phyloP scores from a whole-genome alignment of 495 filamentous ascomycete species.

The Beverwykella pulmonaria region DNA sequence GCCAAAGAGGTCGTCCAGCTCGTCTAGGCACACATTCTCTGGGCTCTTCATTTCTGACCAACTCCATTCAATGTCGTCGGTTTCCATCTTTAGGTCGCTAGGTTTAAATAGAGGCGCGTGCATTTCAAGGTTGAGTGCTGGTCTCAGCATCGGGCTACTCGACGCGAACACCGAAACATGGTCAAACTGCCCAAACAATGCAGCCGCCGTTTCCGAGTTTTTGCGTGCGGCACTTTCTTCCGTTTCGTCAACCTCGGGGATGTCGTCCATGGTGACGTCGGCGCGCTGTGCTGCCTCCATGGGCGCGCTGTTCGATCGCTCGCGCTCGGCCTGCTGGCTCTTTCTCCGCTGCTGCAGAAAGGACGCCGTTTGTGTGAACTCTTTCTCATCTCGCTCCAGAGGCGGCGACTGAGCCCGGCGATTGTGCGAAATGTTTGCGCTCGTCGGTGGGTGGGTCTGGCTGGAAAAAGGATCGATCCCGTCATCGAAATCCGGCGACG shows the following conservation, averaged over 20 bases:
- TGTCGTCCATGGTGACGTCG: conserved; percentile 36
- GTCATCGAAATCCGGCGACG: conserved; percentile 82
- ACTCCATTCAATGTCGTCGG: conserved; percentile 24
- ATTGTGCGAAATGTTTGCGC: conserved; percentile 57
- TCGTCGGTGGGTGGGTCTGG: conserved; percentile 48
- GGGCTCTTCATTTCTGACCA: conserved; percentile 70
- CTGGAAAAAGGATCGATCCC: conserved; percentile 63
- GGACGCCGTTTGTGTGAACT: conserved; percentile 88
- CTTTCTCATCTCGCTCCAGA: conserved; percentile 91
- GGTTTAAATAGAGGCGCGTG: conserved; percentile 20
- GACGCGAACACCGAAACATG: conserved; percentile 33
- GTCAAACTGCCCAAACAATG: conserved; percentile 47
- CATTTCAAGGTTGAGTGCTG: conserved; percentile 27
- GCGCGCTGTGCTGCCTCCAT: conserved; percentile 1
- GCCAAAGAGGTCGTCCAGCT: conserved; percentile 86
- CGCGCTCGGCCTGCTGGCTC: conserved; percentile 39
- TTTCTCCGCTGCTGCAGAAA: conserved; percentile 71
- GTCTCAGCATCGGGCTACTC: conserved; percentile 45
- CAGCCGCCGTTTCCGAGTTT: conserved; percentile 47
- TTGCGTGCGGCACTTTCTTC: conserved; percentile 44
- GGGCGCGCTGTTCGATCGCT: conserved; percentile 2
- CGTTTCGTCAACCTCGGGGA: conserved; percentile 43
- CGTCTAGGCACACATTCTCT: conserved; percentile 86
- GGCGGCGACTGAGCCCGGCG: conserved; percentile 78
- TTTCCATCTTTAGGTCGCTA: conserved; percentile 19